Base-by-base conservation (phyloP, 805 yeast genomes). In the Candida vartiovaarae region DNA sequence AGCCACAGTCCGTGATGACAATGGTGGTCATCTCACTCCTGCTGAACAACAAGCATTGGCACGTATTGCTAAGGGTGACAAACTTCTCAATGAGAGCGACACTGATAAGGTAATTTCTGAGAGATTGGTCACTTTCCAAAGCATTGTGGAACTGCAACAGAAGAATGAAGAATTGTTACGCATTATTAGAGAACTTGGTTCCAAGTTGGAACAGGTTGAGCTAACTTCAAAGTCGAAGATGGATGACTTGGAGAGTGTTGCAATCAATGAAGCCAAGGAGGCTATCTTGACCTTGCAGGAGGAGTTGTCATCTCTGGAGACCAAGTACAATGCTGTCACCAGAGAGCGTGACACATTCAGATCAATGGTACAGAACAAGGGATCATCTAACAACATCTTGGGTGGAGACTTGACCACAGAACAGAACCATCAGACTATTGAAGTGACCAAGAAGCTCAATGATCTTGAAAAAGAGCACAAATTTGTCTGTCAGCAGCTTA, bases 261-360 rank as follows among this genome's bases (percentile, higher is more conserved):
- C 78, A 0, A 67, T 76, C 15, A 71, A 67, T 39, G 87, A 81
- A 49, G 90, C 91, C 0, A 77, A 77, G 48, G 80, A 78, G 28
- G 88, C 89, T 2, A 81, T 84, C 26, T 50, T 75, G 27, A 74
- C 80, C 1, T 64, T 84, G 39, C 80, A 82, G 58, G 75, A 76
- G 11, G 80, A 82, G 50, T 64, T 84, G 33, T 67, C 71, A 23
- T 65, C 72, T 15, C 56, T 78, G 8, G 76, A 75, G 49, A 56
- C 71, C 2, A 78, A 76, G 56, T 60, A 80, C 36, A 74, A 69
- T 8, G 72, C 82, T 2, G 70, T 77, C 2, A 64, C 72, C 4
- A 74, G 78, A 48, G 95, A 86, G 59, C 74, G 89, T 43, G 95
- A 89, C 52, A 76, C 80, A 65, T 72, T 81, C 53, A 71, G 79